Conservation (phyloP, 768 basidiomycete genomes). For the Hebeloma cylindrosporum region DNA sequence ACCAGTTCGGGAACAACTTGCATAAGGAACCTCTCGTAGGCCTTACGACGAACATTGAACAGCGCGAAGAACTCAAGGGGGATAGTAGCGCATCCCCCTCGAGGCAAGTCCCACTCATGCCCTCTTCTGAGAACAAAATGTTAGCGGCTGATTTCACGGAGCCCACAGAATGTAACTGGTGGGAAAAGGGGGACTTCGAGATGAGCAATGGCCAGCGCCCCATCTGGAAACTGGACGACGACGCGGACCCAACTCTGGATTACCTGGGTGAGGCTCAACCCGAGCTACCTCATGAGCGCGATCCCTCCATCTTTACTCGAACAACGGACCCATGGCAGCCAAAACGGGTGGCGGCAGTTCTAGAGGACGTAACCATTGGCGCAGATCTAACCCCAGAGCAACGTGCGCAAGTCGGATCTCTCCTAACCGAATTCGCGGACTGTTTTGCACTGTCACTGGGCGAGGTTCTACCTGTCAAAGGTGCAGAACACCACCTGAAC, state of each 20-base stretch:
- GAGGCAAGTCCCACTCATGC: too few species aligned
- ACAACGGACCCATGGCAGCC: conserved; percentile 25
- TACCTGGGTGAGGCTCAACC: not conserved
- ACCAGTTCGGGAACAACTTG: not conserved
- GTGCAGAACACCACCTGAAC: conserved; percentile 32
- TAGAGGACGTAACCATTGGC: conserved; percentile 26
- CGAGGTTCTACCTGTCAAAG: conserved; percentile 35
- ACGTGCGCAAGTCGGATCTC: conserved; percentile 12
- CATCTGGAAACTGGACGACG: too few species aligned
- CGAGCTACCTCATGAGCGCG: conserved; percentile 1
- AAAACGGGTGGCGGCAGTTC: conserved; percentile 19
- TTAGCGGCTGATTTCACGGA: too few species aligned
- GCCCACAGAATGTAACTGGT: too few species aligned
- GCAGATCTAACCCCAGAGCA: conserved; percentile 29
- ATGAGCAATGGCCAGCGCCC: too few species aligned
- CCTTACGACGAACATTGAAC: conserved; percentile 3
- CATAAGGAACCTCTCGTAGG: not conserved
- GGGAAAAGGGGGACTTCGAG: too few species aligned
- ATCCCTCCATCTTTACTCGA: conserved; percentile 18
- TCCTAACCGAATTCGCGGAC: conserved; percentile 36
- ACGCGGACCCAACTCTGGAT: not conserved
- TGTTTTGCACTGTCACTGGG: conserved; percentile 38
- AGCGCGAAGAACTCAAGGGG: not conserved
- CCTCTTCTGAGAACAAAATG: too few species aligned
- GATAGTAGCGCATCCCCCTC: too few species aligned